Evolutionary conservation across 2,329 filamentous ascomycete species (phyloP).

Genomic region (Conoideocrella luteorostrata): DNA sequence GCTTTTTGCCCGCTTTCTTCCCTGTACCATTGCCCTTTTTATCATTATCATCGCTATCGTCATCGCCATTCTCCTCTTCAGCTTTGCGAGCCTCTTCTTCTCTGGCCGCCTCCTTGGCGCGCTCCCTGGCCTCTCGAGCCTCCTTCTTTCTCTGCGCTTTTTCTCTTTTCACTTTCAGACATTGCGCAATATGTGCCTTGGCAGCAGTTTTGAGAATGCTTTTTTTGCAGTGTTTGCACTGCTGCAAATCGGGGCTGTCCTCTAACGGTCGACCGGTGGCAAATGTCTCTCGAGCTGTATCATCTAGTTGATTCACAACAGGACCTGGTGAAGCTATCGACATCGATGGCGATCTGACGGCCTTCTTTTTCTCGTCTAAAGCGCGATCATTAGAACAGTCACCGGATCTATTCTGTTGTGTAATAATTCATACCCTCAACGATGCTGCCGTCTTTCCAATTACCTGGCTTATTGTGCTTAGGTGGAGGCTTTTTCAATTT

Average conservation of each 20-base stretch:
- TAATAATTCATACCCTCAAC: conserved; percentile 46
- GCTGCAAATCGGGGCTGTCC: conserved; percentile 70
- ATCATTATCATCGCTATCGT: conserved; percentile 39
- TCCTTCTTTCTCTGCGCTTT: conserved; percentile 74
- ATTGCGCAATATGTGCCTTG: conserved; percentile 74
- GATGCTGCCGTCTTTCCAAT: conserved; percentile 63
- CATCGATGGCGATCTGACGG: conserved; percentile 34
- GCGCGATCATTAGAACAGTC: background rate
- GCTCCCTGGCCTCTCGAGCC: conserved; percentile 62
- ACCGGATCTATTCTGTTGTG: background rate
- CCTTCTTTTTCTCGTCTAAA: conserved; percentile 50
- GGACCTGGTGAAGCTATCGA: conserved; percentile 45
- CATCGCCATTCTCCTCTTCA: conserved; percentile 41
- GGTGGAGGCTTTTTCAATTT: conserved; percentile 58
- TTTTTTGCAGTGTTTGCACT: conserved; percentile 94
- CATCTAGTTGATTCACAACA: conserved; percentile 64
- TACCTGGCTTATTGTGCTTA: conserved; percentile 60
- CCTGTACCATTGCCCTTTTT: conserved; percentile 35
- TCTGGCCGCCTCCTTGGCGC: conserved; percentile 55
- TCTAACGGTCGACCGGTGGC: conserved; percentile 74
- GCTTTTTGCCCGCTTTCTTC: conserved; percentile 66
- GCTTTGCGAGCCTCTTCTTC: conserved; percentile 49
- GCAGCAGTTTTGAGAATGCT: conserved; percentile 70
- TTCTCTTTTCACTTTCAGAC: conserved; percentile 77
- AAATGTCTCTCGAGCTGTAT: conserved; percentile 71